Evolutionary conservation across 805 yeast genomes (phyloP).

Genomic region (Candida chauliodis): DNA sequence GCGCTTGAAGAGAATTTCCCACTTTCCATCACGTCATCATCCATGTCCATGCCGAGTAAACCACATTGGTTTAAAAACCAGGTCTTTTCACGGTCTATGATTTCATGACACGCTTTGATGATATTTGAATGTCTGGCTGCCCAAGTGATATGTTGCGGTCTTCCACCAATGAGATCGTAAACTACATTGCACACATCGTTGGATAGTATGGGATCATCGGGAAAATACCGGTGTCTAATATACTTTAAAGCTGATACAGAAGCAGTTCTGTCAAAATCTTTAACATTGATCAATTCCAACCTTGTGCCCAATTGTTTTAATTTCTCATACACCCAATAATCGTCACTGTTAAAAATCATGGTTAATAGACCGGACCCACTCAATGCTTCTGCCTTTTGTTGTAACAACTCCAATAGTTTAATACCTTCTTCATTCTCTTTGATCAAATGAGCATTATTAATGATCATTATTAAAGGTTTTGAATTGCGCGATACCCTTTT

Average conservation of each 20-base stretch:
- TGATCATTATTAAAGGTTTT: conserved; percentile 63
- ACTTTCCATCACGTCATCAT: conserved; percentile 82
- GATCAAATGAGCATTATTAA: conserved; percentile 73
- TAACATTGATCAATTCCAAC: conserved; percentile 65
- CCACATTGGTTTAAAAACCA: conserved; percentile 88
- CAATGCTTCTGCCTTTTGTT: conserved; percentile 77
- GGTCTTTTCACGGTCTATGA: conserved; percentile 76
- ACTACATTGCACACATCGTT: conserved; percentile 47
- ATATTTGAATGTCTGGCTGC: conserved; percentile 60
- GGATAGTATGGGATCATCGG: conserved; percentile 31
- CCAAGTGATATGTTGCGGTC: conserved; percentile 77
- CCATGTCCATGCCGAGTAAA: conserved; percentile 72
- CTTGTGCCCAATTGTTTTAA: conserved; percentile 69
- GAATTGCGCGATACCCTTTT: conserved; percentile 35
- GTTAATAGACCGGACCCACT: conserved; percentile 72
- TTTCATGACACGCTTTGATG: conserved; percentile 58
- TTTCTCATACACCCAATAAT: conserved; percentile 83
- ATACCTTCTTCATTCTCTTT: conserved; percentile 72
- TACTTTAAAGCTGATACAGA: conserved; percentile 52
- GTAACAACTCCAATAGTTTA: conserved; percentile 67
- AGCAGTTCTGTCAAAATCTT: conserved; percentile 55
- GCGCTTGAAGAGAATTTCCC: conserved; percentile 76
- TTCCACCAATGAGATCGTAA: conserved; percentile 73
- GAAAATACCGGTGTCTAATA: conserved; percentile 43
- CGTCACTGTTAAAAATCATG: conserved; percentile 75